Conservation (phyloP, 306 rosid genomes). For the Castanea sativa region DNA sequence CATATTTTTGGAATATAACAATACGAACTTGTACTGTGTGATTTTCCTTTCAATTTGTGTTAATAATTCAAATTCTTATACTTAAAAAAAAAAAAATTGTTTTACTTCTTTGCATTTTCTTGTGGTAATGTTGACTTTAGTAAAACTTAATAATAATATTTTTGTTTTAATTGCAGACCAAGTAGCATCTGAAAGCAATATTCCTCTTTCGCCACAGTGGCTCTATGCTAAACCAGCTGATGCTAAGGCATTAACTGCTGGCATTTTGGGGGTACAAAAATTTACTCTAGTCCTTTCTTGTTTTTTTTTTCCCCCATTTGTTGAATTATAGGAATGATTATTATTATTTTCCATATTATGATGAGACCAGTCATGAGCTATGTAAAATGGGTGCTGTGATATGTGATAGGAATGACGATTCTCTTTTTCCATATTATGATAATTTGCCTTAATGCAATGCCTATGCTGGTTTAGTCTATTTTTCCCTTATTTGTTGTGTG, state of each 20-base stretch:
- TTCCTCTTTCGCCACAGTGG: slow-evolving; percentile 80
- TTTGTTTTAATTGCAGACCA: slow-evolving; percentile 45
- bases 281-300: background rate
- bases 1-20: background rate
- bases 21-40: background rate
- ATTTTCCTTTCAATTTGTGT: too few relatives aligned
- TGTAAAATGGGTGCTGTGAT: too few relatives aligned
- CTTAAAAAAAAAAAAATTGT: background rate
- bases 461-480: too few relatives aligned
- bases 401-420: too few relatives aligned
- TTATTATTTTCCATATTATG: too few relatives aligned
- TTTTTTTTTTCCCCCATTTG: background rate
- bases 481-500: too few relatives aligned
- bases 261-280: slow-evolving; percentile 44
- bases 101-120: too few relatives aligned
- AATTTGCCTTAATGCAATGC: too few relatives aligned
- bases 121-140: too few relatives aligned
- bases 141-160: background rate
- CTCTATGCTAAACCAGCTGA: slow-evolving; percentile 65
- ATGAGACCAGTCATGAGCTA: too few relatives aligned
- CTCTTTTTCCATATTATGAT: too few relatives aligned
- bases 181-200: slow-evolving; percentile 48
- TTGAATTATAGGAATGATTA: too few relatives aligned
- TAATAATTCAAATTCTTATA: background rate
- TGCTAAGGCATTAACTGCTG: slow-evolving; percentile 39